Percentiles rank a stretch among this genome's conserved stretches.
phyloP scores from a whole-genome alignment of 116 monocot species.

The Thalassia testudinum region DNA sequence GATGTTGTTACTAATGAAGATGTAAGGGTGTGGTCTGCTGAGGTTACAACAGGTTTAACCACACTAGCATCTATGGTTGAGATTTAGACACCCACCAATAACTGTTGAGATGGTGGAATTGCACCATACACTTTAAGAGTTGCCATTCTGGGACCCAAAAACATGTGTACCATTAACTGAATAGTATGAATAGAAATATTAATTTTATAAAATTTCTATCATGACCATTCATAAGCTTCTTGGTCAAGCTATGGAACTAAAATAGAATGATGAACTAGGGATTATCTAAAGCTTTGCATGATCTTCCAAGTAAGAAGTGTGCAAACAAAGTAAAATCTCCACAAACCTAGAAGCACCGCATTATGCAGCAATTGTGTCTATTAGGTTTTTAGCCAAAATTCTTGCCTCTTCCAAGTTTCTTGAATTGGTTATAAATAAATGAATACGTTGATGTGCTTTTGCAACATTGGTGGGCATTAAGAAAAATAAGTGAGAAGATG shows the following conservation, averaged over 20 bases:
- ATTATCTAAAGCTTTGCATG: no score
- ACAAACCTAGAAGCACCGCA: conserved; percentile 79
- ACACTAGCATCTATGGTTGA: conserved; percentile 11
- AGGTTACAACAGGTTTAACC: conserved; percentile 12
- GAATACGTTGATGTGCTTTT: conserved; percentile 54
- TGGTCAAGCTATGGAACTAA: no score
- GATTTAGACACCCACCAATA: conserved; percentile 26
- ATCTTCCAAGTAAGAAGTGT: no score
- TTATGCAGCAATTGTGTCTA: conserved; percentile 80
- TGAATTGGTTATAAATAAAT: conserved; percentile 56
- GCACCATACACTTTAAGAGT: conserved; percentile 53
- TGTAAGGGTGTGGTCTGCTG: conserved; percentile 9
- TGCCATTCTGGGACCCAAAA: conserved; percentile 31
- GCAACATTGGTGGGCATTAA: conserved; percentile 1
- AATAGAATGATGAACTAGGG: no score
- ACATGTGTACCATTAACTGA: no score
- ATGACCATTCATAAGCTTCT: no score
- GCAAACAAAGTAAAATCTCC: background rate
- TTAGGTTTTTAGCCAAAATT: conserved; percentile 81
- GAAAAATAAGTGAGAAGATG: no score
- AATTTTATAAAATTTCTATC: no score
- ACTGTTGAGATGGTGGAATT: conserved; percentile 68
- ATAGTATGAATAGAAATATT: no score
- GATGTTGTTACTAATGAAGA: conserved; percentile 13
- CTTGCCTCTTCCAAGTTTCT: conserved; percentile 74